Conservation (phyloP, 2,329 filamentous ascomycete species). For the Neonectria faginata region DNA sequence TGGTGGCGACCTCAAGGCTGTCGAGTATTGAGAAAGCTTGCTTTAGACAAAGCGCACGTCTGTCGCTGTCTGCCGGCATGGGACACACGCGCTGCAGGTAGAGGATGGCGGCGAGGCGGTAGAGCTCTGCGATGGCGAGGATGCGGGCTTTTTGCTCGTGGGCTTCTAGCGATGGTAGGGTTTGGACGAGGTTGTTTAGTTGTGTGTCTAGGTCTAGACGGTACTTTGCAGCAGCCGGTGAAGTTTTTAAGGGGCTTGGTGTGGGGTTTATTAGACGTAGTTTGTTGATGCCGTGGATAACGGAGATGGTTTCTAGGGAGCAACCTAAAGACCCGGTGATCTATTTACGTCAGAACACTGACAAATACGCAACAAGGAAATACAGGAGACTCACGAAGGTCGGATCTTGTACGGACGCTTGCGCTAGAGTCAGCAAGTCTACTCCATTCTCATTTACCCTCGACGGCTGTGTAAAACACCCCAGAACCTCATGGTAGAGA, state of each 20-base stretch:
- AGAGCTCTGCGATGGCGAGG: constrained; percentile 61
- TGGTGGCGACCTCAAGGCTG: constrained; percentile 57
- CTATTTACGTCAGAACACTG: constrained; percentile 39
- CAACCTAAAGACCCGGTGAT: constrained; percentile 62
- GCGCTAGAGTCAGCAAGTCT: constrained; percentile 22
- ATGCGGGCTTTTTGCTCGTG: constrained; percentile 43
- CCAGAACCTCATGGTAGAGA: constrained; percentile 60
- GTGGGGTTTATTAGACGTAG: constrained; percentile 34
- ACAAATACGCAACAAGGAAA: not conserved
- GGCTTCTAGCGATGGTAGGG: not conserved
- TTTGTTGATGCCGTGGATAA: constrained; percentile 58
- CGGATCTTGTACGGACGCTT: constrained; percentile 19
- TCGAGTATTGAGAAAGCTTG: constrained; percentile 53
- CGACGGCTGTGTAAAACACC: constrained; percentile 55
- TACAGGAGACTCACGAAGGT: constrained; percentile 16
- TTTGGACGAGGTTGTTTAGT: constrained; percentile 12
- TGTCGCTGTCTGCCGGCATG: constrained; percentile 29
- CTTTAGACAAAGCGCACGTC: constrained; percentile 42
- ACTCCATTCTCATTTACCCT: constrained; percentile 14
- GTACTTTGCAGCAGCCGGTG: constrained; percentile 3
- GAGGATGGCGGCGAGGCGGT: constrained; percentile 60
- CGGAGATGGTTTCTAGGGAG: constrained; percentile 58
- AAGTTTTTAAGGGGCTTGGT: not conserved
- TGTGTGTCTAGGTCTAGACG: constrained; percentile 11
- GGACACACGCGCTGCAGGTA: constrained; percentile 55